phyloP scores from a whole-genome alignment of 1,284 basidiomycete genomes.

The Puccinia polysora region DNA sequence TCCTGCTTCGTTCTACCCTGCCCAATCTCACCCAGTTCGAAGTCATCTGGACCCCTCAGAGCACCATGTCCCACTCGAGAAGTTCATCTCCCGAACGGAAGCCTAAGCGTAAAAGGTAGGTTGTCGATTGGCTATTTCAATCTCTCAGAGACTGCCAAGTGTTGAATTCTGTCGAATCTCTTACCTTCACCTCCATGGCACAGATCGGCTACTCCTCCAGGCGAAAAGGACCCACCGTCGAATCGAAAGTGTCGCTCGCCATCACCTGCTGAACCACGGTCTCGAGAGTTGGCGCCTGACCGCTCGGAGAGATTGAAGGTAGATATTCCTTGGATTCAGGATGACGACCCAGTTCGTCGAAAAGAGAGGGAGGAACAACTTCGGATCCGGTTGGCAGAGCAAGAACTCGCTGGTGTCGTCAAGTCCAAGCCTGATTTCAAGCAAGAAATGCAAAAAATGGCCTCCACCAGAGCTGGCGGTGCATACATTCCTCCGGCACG shows the following conservation, averaged over 20 bases:
- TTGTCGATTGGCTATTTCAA: too few species aligned
- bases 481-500: slow-evolving; percentile 95
- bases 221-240: neutral
- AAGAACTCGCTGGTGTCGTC: slow-evolving; percentile 62
- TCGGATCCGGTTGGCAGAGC: slow-evolving; percentile 66
- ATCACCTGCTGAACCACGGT: neutral
- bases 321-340: slow-evolving; percentile 60
- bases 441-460: slow-evolving; percentile 49
- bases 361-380: slow-evolving; percentile 72
- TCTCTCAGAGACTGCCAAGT: too few species aligned
- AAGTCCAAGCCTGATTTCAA: slow-evolving; percentile 53
- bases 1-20: too few species aligned
- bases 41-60: too few species aligned
- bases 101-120: too few species aligned
- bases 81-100: too few species aligned
- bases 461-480: slow-evolving; percentile 68
- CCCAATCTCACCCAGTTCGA: too few species aligned
- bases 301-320: slow-evolving; percentile 8
- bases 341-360: slow-evolving; percentile 71
- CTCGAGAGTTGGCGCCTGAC: neutral
- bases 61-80: too few species aligned
- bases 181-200: too few species aligned
- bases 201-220: slow-evolving; percentile 6
- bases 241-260: slow-evolving; percentile 1
- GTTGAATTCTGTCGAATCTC: too few species aligned